Base-by-base conservation (phyloP, 108 stramenopile species). In the Licmophora abbreviata region DNA sequence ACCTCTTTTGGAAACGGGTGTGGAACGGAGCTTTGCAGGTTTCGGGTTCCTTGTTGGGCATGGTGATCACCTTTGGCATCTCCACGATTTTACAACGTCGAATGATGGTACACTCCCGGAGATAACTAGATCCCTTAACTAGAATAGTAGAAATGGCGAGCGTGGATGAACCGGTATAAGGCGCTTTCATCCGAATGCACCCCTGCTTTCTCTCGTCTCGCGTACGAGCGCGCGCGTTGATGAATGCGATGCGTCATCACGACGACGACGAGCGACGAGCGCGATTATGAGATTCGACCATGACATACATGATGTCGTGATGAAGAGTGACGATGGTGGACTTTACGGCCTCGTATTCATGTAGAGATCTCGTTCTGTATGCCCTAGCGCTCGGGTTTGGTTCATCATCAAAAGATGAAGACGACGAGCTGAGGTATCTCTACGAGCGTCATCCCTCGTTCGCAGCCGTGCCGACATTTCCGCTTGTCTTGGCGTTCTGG, bases 371-470 rank as follows among this genome's bases (percentile, higher is more conserved):
- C 30, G 66, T 82, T 8, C 50, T 81, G 11, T 88, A 82, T 52
- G 82, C 87, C 8, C 62, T 88, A 11, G 76, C 82, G 11, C 69
- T 88, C 45, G 87, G 87, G 27, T 79, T 80, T 34, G 77, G 73
- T 41, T 68, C 67, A 46, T 50, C 20, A 36, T 8, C 21, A 15
- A 59, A 40, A 15, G 22, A 44, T 40, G 25, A 56, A 27, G 51
- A 56, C 28, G 50, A 68, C 8, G 82, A 88, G 32, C 58, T 77
- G 46, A 54, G 59, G 18, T 84, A 53, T 54, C 49, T 82, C 9
- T 82, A 79, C 37, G 87, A 88, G 50, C 40, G 61, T 1, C 69
- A 88, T 59, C n/a, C 15, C 5, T n/a, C 51, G 1, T 88, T 88
- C 48, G 48, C 56, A 17, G 58, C 63, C 1, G 68, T 88, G 29